Evolutionary conservation across 106 monocot genomes (phyloP), one percentile per base, ranked within the genome.

Genomic region (Phalaenopsis aphrodite): DNA sequence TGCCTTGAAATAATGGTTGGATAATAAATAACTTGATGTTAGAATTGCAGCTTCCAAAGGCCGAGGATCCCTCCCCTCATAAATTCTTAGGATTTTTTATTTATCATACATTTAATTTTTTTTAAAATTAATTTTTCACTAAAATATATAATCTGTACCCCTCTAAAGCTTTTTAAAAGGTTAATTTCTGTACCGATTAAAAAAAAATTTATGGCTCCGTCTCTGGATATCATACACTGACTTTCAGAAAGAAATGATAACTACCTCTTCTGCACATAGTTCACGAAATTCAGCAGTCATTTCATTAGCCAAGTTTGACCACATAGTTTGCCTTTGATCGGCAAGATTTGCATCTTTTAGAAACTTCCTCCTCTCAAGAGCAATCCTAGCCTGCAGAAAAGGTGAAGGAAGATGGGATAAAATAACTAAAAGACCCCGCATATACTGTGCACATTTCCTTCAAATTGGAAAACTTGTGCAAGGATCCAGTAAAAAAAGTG

Each of bases 231-330:
- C 64, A 64, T 64, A 12, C 5, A 64, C 23, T 21, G 23, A 64
- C 12, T 64, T 64, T 64, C 5, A 21, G 9, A 64, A 64, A n/a
- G 64, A 64, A 64, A n/a, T 64, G 64, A 23, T 21, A 48, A 79
- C 61, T 85, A 94, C 98, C 98, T 98, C 94, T 91, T 98, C 98
- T 42, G 98, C 98, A 87, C 92, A 98, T 61, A 94, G 98, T 80
- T 83, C 90, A 77, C 94, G 98, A 86, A 94, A 98, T 79, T 98
- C 94, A 72, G 92, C 80, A 41, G 98, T 98, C 92, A 98, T 98
- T 92, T 98, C 98, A 84, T 94, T 81, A 82, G 98, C 92, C 47
- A 98, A 83, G 87, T 92, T 91, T 55, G 98, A 92, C 90, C 94
- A 92, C 48, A 85, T 85, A 78, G 87, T 82, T 91, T 98, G 98